phyloP scores from a whole-genome alignment of 352 stramenopile species.

The Elongisporangium anandrum region DNA sequence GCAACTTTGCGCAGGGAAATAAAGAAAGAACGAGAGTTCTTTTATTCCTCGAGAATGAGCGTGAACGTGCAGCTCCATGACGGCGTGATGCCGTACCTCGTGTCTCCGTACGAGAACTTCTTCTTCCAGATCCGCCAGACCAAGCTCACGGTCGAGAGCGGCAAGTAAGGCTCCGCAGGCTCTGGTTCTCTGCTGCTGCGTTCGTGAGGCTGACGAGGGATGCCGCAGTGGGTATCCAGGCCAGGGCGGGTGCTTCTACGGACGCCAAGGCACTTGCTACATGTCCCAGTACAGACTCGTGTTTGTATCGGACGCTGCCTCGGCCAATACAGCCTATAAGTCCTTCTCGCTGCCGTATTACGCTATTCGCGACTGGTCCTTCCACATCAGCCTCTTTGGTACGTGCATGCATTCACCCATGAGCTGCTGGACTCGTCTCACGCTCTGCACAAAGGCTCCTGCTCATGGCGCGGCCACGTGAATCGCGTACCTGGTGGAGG shows the following conservation, averaged over 20 bases:
- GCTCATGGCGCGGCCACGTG: constrained; percentile 61
- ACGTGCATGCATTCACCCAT: constrained; percentile 2
- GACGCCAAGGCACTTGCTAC: constrained; percentile 59
- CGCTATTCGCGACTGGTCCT: constrained; percentile 67
- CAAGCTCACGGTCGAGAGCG: constrained; percentile 73
- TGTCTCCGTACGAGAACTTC: constrained; percentile 77
- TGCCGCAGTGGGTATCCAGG: constrained; percentile 62
- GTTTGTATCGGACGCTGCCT: constrained; percentile 40
- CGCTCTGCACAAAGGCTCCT: constrained; percentile 25
- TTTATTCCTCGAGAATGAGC: constrained; percentile 39
- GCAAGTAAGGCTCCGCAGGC: constrained; percentile 42
- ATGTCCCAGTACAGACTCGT: constrained; percentile 78
- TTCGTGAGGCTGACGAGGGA: not conserved
- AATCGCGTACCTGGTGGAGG: constrained; percentile 68
- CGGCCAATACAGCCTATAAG: constrained; percentile 35
- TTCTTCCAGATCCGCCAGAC: constrained; percentile 72
- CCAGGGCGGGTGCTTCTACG: constrained; percentile 79
- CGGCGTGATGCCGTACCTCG: constrained; percentile 52
- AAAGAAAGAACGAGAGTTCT: not conserved
- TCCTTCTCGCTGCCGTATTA: constrained; percentile 82
- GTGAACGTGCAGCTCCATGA: constrained; percentile 74
- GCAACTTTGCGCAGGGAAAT: not conserved
- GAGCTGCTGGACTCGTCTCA: not conserved
- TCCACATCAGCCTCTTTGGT: constrained; percentile 63
- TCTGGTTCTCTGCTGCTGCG: not conserved